Evolutionary conservation across 768 basidiomycete genomes (phyloP), one percentile per base, ranked within the genome.

Genomic region (Podaxis mareebaensis): DNA sequence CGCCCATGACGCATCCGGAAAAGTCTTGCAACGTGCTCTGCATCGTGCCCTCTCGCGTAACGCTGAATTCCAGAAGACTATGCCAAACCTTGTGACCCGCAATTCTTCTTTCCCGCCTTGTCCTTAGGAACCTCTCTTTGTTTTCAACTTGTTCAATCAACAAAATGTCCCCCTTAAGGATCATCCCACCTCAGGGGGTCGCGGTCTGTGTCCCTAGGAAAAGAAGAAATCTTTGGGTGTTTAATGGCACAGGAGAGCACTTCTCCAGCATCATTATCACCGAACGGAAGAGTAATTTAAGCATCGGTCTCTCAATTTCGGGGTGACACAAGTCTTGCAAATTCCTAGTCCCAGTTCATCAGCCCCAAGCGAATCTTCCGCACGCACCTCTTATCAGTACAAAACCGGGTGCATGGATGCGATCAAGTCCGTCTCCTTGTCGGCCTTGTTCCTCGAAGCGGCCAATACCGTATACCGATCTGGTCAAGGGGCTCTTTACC

Each of bases 11-110:
- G 20, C 54, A 28, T 24, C 49, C 20, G 10, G 49, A 22, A 51
- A 40, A 56, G 46, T 22, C n/a, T 24, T 10, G 74, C 77, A 78
- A 77, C 77, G 78, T 79, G 78, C 74, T 72, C 59, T 73, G 75
- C 78, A 77, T 70, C 78, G 75, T 78, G 77, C 65, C 67, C 66
- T 68, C 48, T 51, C 48, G 17, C 44, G 30, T 59, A 59, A 48
- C 26, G n/a, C 26, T 56, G 33, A 10, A 33, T 28, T 53, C 54
- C 20, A 40, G 26, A 39, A 26, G 38, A 6, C 54, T 3, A 26
- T 22, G 24, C 20, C 49, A 15, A 20, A 44, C 49, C 49, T 24
- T 51, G 26, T 51, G 49, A 51, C 49, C 13, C 17, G 1, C 8
- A 53, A 13, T 33, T n/a, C 17, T 17, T n/a, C 7, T n/a, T 24